phyloP scores from a whole-genome alignment of 768 basidiomycete genomes.

The Boletus reticuloceps region DNA sequence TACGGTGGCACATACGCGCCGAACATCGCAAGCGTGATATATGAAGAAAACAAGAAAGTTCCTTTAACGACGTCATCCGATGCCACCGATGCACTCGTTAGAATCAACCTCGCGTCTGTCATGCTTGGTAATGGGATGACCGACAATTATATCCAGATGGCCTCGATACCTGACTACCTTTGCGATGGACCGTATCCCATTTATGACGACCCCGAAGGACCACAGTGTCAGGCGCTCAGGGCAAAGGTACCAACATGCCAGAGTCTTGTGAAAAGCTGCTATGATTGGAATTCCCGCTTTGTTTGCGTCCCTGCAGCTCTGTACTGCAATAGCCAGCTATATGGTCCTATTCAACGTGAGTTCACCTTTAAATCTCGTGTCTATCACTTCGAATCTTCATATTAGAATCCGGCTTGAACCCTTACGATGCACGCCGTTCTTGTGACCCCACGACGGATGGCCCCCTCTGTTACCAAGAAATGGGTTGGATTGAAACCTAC shows the following conservation, averaged over 20 bases:
- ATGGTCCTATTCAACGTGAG: constrained; percentile 68
- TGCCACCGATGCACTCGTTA: constrained; percentile 44
- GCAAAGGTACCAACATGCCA: constrained; percentile 74
- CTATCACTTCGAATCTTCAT: background rate
- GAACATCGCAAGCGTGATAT: constrained; percentile 79
- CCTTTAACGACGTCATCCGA: constrained; percentile 40
- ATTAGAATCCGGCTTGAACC: constrained; percentile 72
- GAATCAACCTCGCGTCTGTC: constrained; percentile 80
- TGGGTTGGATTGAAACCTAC: constrained; percentile 87
- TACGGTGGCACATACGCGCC: constrained; percentile 82
- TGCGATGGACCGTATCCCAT: constrained; percentile 83
- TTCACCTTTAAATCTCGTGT: constrained; percentile 2
- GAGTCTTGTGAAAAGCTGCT: constrained; percentile 68
- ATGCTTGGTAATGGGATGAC: constrained; percentile 89
- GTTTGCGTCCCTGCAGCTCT: constrained; percentile 70
- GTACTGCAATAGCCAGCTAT: constrained; percentile 78
- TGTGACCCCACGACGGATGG: constrained; percentile 76
- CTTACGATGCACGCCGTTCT: constrained; percentile 79
- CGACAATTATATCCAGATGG: constrained; percentile 80
- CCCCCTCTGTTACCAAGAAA: constrained; percentile 72
- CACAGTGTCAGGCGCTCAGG: constrained; percentile 62
- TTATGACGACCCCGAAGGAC: constrained; percentile 65
- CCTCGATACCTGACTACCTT: constrained; percentile 75
- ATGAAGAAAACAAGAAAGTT: constrained; percentile 70
- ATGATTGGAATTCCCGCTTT: constrained; percentile 55